These are phyloP conservation scores for Selaginella tamariscina DNA, from an alignment of 75 land plant species.

Conservation along the genomic window DNA sequence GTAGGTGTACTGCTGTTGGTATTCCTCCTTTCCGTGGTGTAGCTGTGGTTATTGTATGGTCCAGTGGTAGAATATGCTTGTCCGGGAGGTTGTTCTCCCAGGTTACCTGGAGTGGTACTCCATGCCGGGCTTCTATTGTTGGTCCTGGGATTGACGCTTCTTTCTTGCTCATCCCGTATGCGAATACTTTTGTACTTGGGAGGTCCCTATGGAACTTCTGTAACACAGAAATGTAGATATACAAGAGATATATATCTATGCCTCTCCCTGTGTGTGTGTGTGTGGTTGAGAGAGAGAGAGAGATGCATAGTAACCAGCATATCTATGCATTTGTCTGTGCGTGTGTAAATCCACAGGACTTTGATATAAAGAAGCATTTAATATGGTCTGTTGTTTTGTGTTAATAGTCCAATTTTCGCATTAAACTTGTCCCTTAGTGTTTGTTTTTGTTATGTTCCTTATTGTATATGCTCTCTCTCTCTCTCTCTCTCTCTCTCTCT, in stretches of 20 bases:
- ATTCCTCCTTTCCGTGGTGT: conserved; percentile 35
- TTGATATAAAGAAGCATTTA: background rate
- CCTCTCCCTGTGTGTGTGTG: no score
- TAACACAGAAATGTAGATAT: background rate
- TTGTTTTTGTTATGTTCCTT: no score
- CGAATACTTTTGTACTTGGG: conserved; percentile 41
- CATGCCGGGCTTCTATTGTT: conserved; percentile 44
- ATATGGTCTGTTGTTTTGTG: background rate
- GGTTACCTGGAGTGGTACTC: conserved; percentile 26
- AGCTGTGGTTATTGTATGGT: conserved; percentile 43
- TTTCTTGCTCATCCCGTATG: conserved; percentile 34
- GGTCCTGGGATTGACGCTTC: conserved; percentile 61
- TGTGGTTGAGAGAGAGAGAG: no score
- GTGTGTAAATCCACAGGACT: background rate
- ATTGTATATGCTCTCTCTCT: no score
- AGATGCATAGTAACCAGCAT: background rate
- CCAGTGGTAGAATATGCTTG: conserved; percentile 60
- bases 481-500: no score
- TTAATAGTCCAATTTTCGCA: background rate
- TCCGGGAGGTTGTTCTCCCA: conserved; percentile 43
- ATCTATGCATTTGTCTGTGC: background rate
- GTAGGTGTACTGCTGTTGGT: conserved; percentile 74
- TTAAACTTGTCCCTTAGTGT: no score
- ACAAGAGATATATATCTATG: background rate
- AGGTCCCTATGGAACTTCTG: conserved; percentile 76